A percentile compares a stretch with the other conserved stretches of the same genome.
Conservation (phyloP, 2,329 filamentous ascomycete genomes). For the Ascomycota sp. region DNA sequence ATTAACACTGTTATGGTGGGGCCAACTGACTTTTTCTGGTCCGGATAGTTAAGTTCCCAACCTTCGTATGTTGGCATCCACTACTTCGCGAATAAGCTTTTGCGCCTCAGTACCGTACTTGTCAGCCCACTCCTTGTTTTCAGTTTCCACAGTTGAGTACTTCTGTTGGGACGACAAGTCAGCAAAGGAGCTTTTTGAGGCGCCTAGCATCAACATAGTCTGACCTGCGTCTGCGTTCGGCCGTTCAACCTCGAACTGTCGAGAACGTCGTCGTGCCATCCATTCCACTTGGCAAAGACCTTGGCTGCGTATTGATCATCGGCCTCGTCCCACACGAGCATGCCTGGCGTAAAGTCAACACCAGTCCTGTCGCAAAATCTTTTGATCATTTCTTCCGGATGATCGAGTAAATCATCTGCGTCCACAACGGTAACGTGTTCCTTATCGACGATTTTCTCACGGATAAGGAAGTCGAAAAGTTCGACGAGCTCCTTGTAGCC, state of each 20-base stretch:
- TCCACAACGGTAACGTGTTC: conserved; percentile 68
- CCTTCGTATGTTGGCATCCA: conserved; percentile 51
- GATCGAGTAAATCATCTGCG: conserved; percentile 81
- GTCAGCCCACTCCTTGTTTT: conserved; percentile 50
- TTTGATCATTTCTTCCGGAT: conserved; percentile 54
- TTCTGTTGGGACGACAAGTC: conserved; percentile 22
- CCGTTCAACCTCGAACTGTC: conserved; percentile 58
- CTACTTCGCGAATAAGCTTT: conserved; percentile 47
- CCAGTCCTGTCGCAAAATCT: conserved; percentile 69
- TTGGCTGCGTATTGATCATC: conserved; percentile 52
- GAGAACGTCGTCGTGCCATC: conserved; percentile 91
- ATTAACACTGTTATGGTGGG: no score
- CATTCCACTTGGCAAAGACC: conserved; percentile 90
- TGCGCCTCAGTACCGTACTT: conserved; percentile 57
- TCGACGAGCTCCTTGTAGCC: conserved; percentile 77
- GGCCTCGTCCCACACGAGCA: conserved; percentile 70
- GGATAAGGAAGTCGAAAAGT: conserved; percentile 67
- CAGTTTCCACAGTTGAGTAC: conserved; percentile 40
- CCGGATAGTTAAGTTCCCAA: no score
- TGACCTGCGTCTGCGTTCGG: conserved; percentile 40
- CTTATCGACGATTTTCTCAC: conserved; percentile 49
- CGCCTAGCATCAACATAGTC: conserved; percentile 6
- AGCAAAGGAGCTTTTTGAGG: neutral
- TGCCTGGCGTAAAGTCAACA: conserved; percentile 51
- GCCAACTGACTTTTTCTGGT: no score